Conservation (phyloP, 2,329 filamentous ascomycete genomes). For the Diaporthe humulicola region DNA sequence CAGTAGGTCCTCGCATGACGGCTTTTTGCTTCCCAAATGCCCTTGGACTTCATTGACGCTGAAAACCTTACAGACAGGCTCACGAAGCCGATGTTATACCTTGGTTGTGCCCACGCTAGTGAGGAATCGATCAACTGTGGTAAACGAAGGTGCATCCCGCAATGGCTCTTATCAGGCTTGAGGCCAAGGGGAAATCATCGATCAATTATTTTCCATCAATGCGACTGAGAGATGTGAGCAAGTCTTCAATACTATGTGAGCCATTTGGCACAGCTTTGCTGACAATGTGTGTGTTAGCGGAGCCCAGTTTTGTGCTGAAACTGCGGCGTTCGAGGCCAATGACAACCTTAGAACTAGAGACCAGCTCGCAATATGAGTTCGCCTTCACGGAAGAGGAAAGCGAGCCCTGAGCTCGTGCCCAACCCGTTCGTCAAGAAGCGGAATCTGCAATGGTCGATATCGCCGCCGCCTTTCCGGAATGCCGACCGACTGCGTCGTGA, state of each 20-base stretch:
- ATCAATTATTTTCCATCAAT: too few relatives aligned
- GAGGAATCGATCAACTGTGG: neutral
- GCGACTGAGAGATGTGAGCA: too few relatives aligned
- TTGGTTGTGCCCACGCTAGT: neutral
- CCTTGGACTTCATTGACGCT: neutral
- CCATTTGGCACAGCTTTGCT: neutral
- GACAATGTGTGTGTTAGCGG: neutral
- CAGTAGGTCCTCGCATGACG: neutral
- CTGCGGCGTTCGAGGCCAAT: constrained; percentile 45
- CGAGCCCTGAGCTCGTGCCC: constrained; percentile 52
- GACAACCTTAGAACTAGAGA: constrained; percentile 41
- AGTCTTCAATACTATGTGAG: neutral
- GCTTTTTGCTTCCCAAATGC: neutral
- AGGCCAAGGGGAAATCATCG: neutral
- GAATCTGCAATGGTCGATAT: constrained; percentile 56
- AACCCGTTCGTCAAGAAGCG: constrained; percentile 63
- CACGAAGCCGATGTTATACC: neutral
- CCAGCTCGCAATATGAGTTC: constrained; percentile 20
- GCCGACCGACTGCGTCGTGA: constrained; percentile 44
- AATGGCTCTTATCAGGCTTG: neutral
- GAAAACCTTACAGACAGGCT: neutral
- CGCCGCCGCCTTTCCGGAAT: constrained; percentile 41
- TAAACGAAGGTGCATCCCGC: neutral
- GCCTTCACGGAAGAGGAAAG: constrained; percentile 2
- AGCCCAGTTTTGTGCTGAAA: neutral